These are phyloP conservation scores for Athelia psychrophila DNA, from an alignment of 1,284 basidiomycete species.

Conservation along the genomic window DNA sequence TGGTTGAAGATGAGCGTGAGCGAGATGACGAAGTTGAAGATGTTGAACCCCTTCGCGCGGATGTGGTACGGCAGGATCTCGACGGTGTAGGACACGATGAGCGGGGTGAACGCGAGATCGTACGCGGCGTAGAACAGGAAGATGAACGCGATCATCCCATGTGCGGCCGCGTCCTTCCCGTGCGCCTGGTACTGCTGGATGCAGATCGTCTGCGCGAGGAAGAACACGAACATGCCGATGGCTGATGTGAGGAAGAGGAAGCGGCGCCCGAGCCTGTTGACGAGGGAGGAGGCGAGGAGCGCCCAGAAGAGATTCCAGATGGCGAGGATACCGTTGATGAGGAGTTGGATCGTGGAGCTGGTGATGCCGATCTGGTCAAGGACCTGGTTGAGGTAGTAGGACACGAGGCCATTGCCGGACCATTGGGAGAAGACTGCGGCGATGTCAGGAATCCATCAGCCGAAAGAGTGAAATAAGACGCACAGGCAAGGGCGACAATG, in stretches of 20 bases:
- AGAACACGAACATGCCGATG: conserved; percentile 71
- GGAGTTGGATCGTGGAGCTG: conserved; percentile 54
- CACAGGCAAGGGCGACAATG: conserved; percentile 59
- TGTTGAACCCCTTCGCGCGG: conserved; percentile 76
- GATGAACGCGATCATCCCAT: conserved; percentile 74
- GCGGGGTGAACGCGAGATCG: conserved; percentile 71
- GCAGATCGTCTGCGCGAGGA: conserved; percentile 69
- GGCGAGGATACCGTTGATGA: conserved; percentile 73
- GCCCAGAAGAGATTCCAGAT: conserved; percentile 75
- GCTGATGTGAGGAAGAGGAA: conserved; percentile 63
- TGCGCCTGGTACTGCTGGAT: conserved; percentile 58
- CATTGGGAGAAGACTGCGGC: conserved; percentile 55
- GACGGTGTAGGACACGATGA: conserved; percentile 73
- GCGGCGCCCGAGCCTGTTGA: conserved; percentile 60
- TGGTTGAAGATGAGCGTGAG: conserved; percentile 76
- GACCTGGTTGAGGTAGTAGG: conserved; percentile 73
- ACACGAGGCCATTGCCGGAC: conserved; percentile 75
- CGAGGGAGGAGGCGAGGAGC: conserved; percentile 50
- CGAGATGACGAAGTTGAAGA: conserved; percentile 68
- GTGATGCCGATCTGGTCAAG: conserved; percentile 72
- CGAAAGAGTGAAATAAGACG: too few species aligned
- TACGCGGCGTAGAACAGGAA: conserved; percentile 73
- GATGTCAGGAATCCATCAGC: too few species aligned
- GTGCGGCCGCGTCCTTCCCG: conserved; percentile 42
- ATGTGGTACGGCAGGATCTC: conserved; percentile 72